Evolutionary conservation across 192 early-diverging fungal genomes (phyloP).

Genomic region (Coemansia sp.): DNA sequence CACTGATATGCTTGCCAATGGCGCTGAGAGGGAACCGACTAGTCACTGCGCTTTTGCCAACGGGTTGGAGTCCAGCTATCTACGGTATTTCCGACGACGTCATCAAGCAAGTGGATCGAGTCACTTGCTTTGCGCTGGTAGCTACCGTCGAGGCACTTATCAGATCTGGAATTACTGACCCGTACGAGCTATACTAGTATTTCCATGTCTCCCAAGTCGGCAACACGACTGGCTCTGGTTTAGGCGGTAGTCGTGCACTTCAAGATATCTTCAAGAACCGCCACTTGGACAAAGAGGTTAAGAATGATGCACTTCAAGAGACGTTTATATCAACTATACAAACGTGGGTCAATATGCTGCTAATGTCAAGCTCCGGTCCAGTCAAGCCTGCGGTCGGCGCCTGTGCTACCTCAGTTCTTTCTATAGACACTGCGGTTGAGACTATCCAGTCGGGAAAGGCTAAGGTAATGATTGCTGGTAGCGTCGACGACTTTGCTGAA

Average conservation of each 20-base stretch:
- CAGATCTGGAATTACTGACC: constrained; percentile 90
- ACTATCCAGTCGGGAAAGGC: no score
- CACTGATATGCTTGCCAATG: constrained; percentile 87
- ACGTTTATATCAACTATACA: no score
- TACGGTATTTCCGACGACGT: constrained; percentile 94
- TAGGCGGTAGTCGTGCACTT: constrained; percentile 76
- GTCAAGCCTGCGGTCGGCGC: no score
- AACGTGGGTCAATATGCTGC: no score
- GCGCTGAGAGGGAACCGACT: constrained; percentile 77
- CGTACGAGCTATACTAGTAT: constrained; percentile 96
- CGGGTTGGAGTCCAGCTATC: constrained; percentile 87
- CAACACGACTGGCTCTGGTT: constrained; percentile 84
- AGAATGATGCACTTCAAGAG: no score
- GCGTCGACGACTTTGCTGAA: no score
- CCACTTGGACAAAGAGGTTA: no score
- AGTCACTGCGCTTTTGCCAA: constrained; percentile 90
- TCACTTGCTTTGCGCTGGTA: constrained; percentile 84
- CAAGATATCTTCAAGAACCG: constrained; percentile 51
- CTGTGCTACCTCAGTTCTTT: no score
- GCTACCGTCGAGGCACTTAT: constrained; percentile 91
- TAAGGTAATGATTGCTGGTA: no score
- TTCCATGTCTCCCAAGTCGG: constrained; percentile 94
- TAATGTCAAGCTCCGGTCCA: no score
- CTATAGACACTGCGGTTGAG: no score
- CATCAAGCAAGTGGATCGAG: constrained; percentile 82